These are phyloP conservation scores for Nakazawaea ambrosiae DNA, from an alignment of 805 yeast genomes.

Conservation along the genomic window DNA sequence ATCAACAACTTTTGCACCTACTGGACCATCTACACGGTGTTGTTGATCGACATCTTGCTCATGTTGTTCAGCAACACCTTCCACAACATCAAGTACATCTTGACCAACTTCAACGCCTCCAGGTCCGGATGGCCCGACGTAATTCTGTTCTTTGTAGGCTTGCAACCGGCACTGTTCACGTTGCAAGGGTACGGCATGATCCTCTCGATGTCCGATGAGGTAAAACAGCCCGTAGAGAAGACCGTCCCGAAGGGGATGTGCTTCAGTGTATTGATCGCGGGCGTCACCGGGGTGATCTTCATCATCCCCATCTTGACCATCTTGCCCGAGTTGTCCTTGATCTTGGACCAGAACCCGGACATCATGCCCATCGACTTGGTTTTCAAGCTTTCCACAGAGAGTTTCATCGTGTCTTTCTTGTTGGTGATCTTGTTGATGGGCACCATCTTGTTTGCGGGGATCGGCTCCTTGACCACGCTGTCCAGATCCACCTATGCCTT, in stretches of 20 bases:
- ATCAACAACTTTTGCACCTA: slow-evolving; percentile 64
- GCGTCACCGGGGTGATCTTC: slow-evolving; percentile 64
- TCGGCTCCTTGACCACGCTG: slow-evolving; percentile 75
- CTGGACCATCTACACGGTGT: slow-evolving; percentile 68
- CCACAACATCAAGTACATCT: slow-evolving; percentile 50
- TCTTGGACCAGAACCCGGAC: slow-evolving; percentile 56
- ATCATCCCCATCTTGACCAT: slow-evolving; percentile 66
- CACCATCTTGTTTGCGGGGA: slow-evolving; percentile 66
- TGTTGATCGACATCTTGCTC: slow-evolving; percentile 58
- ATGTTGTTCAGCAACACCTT: slow-evolving; percentile 51
- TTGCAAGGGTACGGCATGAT: slow-evolving; percentile 80
- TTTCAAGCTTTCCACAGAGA: slow-evolving; percentile 63
- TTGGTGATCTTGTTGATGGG: slow-evolving; percentile 61
- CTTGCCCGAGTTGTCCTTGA: slow-evolving; percentile 52
- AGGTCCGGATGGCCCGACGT: slow-evolving; percentile 72
- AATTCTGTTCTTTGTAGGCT: slow-evolving; percentile 68
- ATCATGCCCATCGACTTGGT: slow-evolving; percentile 75
- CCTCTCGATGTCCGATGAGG: slow-evolving; percentile 79
- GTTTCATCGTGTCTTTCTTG: slow-evolving; percentile 61
- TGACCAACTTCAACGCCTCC: slow-evolving; percentile 63
- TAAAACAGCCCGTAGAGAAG: slow-evolving; percentile 56
- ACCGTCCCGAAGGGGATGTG: slow-evolving; percentile 71
- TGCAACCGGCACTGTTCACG: slow-evolving; percentile 74
- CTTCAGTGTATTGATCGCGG: slow-evolving; percentile 55
- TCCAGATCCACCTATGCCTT: slow-evolving; percentile 78